Base-by-base conservation (phyloP, 139 green algal genomes). In the Chlamydomonas schloesseri region DNA sequence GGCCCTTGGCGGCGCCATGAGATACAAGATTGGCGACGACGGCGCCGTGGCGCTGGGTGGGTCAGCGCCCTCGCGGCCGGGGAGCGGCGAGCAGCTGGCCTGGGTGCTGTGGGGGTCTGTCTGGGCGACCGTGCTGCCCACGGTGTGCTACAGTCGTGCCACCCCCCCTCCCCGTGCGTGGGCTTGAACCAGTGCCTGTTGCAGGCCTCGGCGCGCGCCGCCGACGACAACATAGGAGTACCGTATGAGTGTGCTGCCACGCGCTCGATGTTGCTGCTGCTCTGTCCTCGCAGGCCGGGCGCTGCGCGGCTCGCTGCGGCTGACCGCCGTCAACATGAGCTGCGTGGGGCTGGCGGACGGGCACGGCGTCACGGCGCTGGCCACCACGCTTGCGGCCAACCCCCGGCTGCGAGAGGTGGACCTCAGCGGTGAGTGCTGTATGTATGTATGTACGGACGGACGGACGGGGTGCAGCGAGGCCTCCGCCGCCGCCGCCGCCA, bases 1-100 rank as follows among this genome's bases (percentile, higher is more conserved):
- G 69, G 21, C 69, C 34, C 14, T 74, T 11, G 69, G 69, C 17
- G 69, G 69, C 26, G 69, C 69, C 69, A 74, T 74, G 69, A 34
- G 69, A 10, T 74, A 74, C 69, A 47, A 50, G 34, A 33, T 74
- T 6, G 69, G 69, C 1, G 69, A 74, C 69, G 69, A 74, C 69
- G 69, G 69, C 18, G 34, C 36, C 2, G 28, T n/a, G 69, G 69
- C 34, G 14, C 23, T 73, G 67, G 67, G 67, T 42, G 55, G 53
- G 53, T 58, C 13, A 15, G 53, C 13, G 53, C 13, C 15, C 53
- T 23, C 13, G 53, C 13, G 53, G 53, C 13, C 13, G 53, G 53
- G 53, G 53, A 15, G 53, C 53, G 53, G 13, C 15, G n/a, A n/a
- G n/a, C n/a, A n/a, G n/a, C n/a, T n/a, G n/a, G n/a, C n/a, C n/a